A percentile compares a stretch with the other conserved stretches of the same genome.
phyloP scores from a whole-genome alignment of 1,284 basidiomycete species.

The Boletellus sp. region DNA sequence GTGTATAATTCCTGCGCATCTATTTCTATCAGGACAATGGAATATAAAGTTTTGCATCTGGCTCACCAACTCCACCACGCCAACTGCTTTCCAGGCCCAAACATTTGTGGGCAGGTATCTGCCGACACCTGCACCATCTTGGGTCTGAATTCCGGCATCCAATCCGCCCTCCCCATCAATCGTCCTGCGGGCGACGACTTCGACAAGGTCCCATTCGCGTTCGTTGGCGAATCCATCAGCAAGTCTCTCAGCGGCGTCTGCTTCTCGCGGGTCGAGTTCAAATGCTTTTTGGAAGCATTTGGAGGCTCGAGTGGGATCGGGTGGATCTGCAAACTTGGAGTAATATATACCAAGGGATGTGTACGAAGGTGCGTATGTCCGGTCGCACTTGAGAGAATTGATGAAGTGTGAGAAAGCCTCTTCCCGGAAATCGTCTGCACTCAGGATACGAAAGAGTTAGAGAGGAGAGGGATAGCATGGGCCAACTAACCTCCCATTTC shows the following conservation, averaged over 20 bases:
- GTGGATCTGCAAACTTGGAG: slow-evolving; percentile 63
- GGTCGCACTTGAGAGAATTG: slow-evolving; percentile 71
- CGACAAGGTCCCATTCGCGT: slow-evolving; percentile 93
- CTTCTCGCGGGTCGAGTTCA: slow-evolving; percentile 89
- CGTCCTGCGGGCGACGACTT: slow-evolving; percentile 86
- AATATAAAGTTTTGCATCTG: background rate
- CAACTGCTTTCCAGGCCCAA: slow-evolving; percentile 99
- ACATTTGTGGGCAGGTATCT: slow-evolving; percentile 76
- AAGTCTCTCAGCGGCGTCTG: slow-evolving; percentile 78
- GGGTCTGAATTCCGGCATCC: slow-evolving; percentile 54
- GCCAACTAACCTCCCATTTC: slow-evolving; percentile 59
- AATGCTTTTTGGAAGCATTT: slow-evolving; percentile 99
- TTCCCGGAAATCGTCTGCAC: slow-evolving; percentile 44
- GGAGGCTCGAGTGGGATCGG: slow-evolving; percentile 81
- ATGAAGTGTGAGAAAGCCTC: slow-evolving; percentile 84
- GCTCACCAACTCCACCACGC: slow-evolving; percentile 86
- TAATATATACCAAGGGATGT: slow-evolving; percentile 95
- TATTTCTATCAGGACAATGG: slow-evolving; percentile 32
- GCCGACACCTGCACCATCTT: slow-evolving; percentile 42
- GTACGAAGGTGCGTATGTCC: slow-evolving; percentile 86
- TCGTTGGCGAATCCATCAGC: slow-evolving; percentile 91
- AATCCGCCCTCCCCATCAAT: slow-evolving; percentile 90
- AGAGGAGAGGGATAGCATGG: background rate
- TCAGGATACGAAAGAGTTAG: slow-evolving; percentile 6
- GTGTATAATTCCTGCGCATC: slow-evolving; percentile 72